Base-by-base conservation (phyloP, 106 monocot species). In the Dioscorea zingiberensis region DNA sequence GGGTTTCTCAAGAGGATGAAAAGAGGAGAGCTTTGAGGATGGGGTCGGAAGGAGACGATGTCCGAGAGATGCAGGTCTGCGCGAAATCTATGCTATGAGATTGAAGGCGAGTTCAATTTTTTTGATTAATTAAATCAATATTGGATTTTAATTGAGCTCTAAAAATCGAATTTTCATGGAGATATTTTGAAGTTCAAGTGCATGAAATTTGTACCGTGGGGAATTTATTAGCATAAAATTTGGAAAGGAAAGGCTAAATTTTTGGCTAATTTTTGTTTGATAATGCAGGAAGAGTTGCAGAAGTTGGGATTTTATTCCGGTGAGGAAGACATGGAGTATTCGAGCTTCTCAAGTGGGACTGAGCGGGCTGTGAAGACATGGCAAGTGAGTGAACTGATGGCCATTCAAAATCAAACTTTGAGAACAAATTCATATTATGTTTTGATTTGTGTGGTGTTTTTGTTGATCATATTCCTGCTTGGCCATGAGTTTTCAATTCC, bases 311-410 rank as follows among this genome's bases (percentile, higher is more conserved):
- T 92, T 66, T 97, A 89, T 74, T 92, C 91, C 19, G 97, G 97
- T 26, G 97, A 97, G 75, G 97, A 97, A 60, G 97, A 97, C 67
- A 92, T 81, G 81, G 92, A 97, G 55, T 92, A 26, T 70, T 81
- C 85, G 13, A 75, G 44, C 72, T 97, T 88, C 70, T 88, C 88
- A 17, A 86, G 62, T 69, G 97, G 97, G 21, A 97, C 97, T 22
- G 86, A 97, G 45, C 80, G 97, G 46, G 97, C 97, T 56, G 92
- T 97, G 27, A 97, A 97, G 78, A 92, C 97, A 57, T 92, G 97
- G 97, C 88, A 97, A 76, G 97, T 92, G 48, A 84, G 83, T 74
- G 4, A 13, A 45, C 29, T 32, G 21, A 12, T 67, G 45, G 21
- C 61, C 53, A 13, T 11, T 24, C 7, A 32, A 30, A 74, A 26